phyloP scores from a whole-genome alignment of 352 stramenopile species.

The Pythium pyrilobum region DNA sequence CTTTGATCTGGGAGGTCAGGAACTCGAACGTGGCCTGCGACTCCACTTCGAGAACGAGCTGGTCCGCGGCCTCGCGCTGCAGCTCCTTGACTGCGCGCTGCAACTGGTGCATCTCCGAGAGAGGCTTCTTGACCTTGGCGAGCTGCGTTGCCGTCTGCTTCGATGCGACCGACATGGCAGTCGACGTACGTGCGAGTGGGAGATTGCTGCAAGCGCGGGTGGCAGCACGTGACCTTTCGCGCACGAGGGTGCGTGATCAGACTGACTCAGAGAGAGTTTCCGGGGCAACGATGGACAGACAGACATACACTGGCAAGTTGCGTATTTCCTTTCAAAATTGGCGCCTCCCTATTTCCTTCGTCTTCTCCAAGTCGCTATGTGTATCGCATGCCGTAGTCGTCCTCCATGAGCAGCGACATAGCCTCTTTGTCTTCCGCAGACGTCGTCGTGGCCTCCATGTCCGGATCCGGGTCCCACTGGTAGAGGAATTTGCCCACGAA shows the following conservation, averaged over 20 bases:
- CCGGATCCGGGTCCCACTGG: constrained; percentile 75
- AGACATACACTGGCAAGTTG: too few relatives aligned
- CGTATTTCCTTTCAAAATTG: constrained; percentile 12
- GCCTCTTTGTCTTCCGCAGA: constrained; percentile 84
- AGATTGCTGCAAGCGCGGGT: background rate
- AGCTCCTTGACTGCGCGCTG: constrained; percentile 72
- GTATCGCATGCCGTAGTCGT: constrained; percentile 73
- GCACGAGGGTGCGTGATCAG: too few relatives aligned
- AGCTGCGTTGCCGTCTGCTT: constrained; percentile 53
- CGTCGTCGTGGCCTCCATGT: constrained; percentile 73
- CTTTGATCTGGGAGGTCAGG: constrained; percentile 68
- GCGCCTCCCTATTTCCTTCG: too few relatives aligned
- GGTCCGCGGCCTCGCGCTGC: constrained; percentile 66
- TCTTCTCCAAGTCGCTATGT: constrained; percentile 44
- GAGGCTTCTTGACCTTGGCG: constrained; percentile 76
- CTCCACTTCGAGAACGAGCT: constrained; percentile 70
- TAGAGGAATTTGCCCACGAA: constrained; percentile 69
- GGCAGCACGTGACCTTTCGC: constrained; percentile 10
- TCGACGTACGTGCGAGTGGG: background rate
- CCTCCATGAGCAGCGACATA: constrained; percentile 61
- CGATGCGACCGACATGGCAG: constrained; percentile 34
- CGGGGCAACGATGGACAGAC: too few relatives aligned
- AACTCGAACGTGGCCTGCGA: constrained; percentile 84
- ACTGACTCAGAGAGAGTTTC: too few relatives aligned
- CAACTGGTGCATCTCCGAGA: constrained; percentile 79